phyloP scores from a whole-genome alignment of 2,329 filamentous ascomycete genomes.

The Venturia carpophila region DNA sequence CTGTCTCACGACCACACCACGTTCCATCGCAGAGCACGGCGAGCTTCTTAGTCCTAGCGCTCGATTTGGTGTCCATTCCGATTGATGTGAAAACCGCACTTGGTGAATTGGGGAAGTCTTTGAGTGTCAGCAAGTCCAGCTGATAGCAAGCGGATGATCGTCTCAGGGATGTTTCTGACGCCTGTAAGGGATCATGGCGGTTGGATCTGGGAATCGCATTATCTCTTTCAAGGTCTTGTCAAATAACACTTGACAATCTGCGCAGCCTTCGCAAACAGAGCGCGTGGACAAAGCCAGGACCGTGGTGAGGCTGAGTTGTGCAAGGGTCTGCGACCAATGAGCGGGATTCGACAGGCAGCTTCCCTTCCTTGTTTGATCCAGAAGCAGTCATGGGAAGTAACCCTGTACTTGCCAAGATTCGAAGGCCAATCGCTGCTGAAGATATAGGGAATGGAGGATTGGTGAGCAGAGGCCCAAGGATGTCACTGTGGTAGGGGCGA shows the following conservation, averaged over 20 bases:
- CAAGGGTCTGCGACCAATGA: not conserved
- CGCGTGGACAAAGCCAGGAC: not conserved
- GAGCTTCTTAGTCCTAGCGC: not conserved
- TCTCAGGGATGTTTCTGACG: not conserved
- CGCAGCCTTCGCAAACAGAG: not conserved
- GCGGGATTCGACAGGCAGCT: not conserved
- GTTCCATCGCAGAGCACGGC: constrained; percentile 19
- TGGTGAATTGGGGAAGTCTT: not conserved
- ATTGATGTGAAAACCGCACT: not conserved
- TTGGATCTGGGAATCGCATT: not conserved
- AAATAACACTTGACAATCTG: not conserved
- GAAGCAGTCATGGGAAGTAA: not conserved
- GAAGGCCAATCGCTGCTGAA: not conserved
- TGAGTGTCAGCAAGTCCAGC: not conserved
- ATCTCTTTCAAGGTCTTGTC: not conserved
- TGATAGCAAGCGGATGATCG: not conserved
- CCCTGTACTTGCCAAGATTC: no score
- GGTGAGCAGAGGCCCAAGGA: not conserved
- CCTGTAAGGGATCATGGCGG: not conserved
- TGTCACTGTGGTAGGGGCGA: not conserved
- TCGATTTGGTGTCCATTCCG: not conserved
- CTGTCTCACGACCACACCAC: constrained; percentile 29
- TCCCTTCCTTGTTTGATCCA: not conserved
- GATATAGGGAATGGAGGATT: not conserved
- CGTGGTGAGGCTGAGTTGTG: not conserved